Evolutionary conservation across 345 rosid genomes (phyloP), one percentile per base, ranked within the genome.

Genomic region (Triadica sebifera): DNA sequence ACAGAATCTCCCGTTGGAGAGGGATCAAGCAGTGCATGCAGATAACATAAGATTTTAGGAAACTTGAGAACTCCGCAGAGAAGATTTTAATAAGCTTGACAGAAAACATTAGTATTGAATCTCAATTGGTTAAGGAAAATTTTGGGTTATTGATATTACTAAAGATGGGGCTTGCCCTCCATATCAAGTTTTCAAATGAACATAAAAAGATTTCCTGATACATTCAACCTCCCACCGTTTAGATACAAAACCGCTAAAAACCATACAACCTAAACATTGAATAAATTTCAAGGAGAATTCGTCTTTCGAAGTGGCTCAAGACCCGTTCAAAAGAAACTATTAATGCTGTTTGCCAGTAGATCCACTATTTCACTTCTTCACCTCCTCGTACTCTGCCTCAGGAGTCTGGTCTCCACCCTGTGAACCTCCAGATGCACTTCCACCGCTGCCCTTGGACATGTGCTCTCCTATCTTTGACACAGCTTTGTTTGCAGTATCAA

Each of bases 381-480:
- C 84, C 60, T 81, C 84, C 78, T 77, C 79, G 22, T 77, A 81
- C 13, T 81, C 84, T 17, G 81, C 84, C 62, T 81, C 84, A 2
- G 81, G 81, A 17, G 84, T 22, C 64, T 77, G 73, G 17, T 81
- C 81, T 0, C 79, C 77, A 8, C 83, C 79, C 29, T 70, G 75
- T 0, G 78, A 25, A 5, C 74, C 76, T 22, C 65, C 79, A 4
- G 82, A 67, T 13, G 75, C 52, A 7, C 67, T 52, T 6, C 79
- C 77, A 22, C 75, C 55, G 10, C 77, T 68, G 72, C 79, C 74
- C 66, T 77, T 74, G 16, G 73, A 65, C 84, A 81, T 70, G 62
- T 81, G 84, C 67, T 81, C 81, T 3, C 84, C 84, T 37, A 81
- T 81, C 78, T 77, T 81, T 13, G 84, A 81, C 0, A 77, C 81